Evolutionary conservation across 2,329 filamentous ascomycete species (phyloP), one percentile per base, ranked within the genome.

Genomic region (Botrytis squamosa): DNA sequence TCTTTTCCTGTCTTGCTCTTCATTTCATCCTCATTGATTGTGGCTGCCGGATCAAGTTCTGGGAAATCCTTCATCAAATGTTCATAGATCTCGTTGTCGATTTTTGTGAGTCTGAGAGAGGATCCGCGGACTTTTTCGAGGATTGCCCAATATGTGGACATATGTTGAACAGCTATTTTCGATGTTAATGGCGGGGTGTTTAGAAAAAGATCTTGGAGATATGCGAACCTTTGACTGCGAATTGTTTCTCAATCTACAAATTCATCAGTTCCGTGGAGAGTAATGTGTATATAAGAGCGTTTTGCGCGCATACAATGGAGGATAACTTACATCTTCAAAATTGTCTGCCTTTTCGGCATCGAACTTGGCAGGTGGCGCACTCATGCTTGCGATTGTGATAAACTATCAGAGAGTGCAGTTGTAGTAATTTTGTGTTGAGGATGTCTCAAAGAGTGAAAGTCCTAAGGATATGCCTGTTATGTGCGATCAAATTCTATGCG

Each of bases 1-100:
- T 97, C 94, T 87, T 99, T 99, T 82, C 95, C 95, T 22, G 86
- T 84, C 85, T 97, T 97, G 88, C 93, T 98, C 91, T 99, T 99
- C 95, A 99, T 98, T 79, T 93, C 87, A 78, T 97, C 92, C 85
- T 99, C 96, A 82, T 97, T 84, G 77, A 99, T 91, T 18, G 92
- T 92, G 60, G 85, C 90, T 29, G 90, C 88, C 1, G 94, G 90
- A 83, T 99, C 93, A 81, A 97, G 97, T 44, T 98, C 96, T 77
- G 96, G 96, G 80, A 99, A 98, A 69, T 94, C 93, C 77, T 87
- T 86, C 83, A 91, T 91, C 79, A 99, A 92, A 84, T 98, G 94
- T 77, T 93, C 92, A 84, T 93, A 91, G 83, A 99, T 99, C 63
- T 98, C 94, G 82, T 98, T 92, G 84, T 99, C 96, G 80, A 97